A percentile compares a stretch with the other conserved stretches of the same genome.
phyloP scores from a whole-genome alignment of 208 protist species.

The Crithidia bombi region DNA sequence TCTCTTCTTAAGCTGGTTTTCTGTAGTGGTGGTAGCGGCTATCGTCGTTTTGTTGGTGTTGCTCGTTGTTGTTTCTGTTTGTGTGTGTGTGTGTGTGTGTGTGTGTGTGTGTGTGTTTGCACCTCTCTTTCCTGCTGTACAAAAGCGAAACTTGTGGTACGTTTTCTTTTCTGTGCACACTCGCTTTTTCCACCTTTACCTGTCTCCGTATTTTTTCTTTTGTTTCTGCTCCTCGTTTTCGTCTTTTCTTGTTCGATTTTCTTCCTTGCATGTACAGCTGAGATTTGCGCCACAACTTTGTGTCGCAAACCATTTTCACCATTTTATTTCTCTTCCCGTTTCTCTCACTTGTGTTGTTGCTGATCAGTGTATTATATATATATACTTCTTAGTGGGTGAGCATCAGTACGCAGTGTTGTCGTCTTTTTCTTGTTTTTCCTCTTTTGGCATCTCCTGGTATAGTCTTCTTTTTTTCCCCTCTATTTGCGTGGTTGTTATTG shows the following conservation, averaged over 20 bases:
- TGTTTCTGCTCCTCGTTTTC: too few species aligned
- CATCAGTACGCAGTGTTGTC: too few species aligned
- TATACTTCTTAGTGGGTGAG: too few species aligned
- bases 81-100: neutral
- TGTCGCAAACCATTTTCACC: neutral
- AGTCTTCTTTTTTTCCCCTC: neutral
- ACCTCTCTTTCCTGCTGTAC: too few species aligned
- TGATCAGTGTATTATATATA: too few species aligned
- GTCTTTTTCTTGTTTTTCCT: neutral
- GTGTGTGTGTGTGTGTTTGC: neutral
- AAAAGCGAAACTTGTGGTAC: too few species aligned
- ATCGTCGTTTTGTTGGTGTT: conserved; percentile 5
- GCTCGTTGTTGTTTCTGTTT: neutral
- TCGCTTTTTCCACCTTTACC: too few species aligned
- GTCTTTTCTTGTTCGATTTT: conserved; percentile 5
- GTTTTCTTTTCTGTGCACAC: too few species aligned
- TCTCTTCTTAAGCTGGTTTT: too few species aligned
- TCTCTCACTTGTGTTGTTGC: neutral
- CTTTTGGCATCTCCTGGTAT: conserved; percentile 4
- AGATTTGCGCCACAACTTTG: neutral
- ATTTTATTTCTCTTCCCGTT: conserved; percentile 11
- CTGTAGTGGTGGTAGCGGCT: too few species aligned
- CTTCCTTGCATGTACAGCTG: neutral
- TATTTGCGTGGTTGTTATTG: conserved; percentile 2
- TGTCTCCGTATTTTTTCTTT: too few species aligned